Percentiles rank a stretch among this genome's conserved stretches.
Evolutionary conservation across 2,329 filamentous ascomycete species (phyloP).

Genomic region (Aspergillus brunneoviolaceus): DNA sequence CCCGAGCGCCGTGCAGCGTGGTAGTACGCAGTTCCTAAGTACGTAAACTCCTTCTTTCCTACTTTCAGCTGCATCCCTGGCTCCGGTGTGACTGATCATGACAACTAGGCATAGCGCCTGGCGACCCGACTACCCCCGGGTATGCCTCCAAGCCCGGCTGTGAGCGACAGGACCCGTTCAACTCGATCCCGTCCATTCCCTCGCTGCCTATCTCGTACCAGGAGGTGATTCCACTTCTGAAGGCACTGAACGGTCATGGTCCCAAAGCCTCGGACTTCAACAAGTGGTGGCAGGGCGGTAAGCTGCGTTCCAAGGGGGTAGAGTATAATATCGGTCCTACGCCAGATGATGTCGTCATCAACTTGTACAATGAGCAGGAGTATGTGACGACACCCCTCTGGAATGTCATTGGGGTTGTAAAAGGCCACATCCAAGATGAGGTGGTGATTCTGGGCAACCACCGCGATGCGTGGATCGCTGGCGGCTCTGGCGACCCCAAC

Average conservation of each 20-base stretch:
- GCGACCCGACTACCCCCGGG: slow-evolving; percentile 86
- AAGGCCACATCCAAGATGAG: slow-evolving; percentile 79
- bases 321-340: slow-evolving; percentile 83
- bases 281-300: slow-evolving; percentile 69
- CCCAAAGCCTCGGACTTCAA: slow-evolving; percentile 73
- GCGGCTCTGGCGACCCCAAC: slow-evolving; percentile 81
- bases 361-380: slow-evolving; percentile 75
- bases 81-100: neutral
- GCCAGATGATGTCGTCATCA: slow-evolving; percentile 68
- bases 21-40: slow-evolving; percentile 80
- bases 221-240: slow-evolving; percentile 84
- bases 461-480: slow-evolving; percentile 83
- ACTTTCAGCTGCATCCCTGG: neutral
- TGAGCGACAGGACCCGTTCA: slow-evolving; percentile 68
- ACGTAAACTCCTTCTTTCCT: slow-evolving; percentile 37
- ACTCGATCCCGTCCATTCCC: slow-evolving; percentile 77
- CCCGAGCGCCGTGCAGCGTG: slow-evolving; percentile 84
- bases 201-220: slow-evolving; percentile 87
- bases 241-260: slow-evolving; percentile 84
- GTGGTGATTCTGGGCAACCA: slow-evolving; percentile 91
- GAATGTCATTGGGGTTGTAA: slow-evolving; percentile 91
- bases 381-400: slow-evolving; percentile 80
- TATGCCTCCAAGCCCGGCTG: slow-evolving; percentile 91
- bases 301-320: slow-evolving; percentile 75
- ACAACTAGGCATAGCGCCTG: slow-evolving; percentile 55